These are phyloP conservation scores for Pedinophyceae sp. DNA, from an alignment of 139 green algal species.

Conservation along the genomic window DNA sequence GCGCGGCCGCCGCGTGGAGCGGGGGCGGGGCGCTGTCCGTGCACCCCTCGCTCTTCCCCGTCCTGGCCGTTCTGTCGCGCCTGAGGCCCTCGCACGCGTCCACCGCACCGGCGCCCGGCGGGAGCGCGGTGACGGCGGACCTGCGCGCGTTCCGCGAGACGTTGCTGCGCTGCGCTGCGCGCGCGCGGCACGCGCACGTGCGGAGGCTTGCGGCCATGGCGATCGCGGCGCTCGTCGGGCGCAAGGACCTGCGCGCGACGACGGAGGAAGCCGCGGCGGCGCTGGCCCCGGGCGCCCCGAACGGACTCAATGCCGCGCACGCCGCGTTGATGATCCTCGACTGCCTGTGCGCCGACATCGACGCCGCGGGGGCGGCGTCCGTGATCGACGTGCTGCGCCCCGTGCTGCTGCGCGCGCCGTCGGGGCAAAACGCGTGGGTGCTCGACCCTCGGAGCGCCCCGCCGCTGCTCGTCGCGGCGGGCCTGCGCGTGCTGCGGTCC, in stretches of 20 bases:
- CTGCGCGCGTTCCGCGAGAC: not conserved
- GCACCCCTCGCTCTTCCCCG: conserved; percentile 57
- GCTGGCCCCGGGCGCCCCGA: not conserved
- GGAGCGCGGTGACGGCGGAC: not conserved
- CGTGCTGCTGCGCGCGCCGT: no score
- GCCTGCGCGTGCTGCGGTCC: no score
- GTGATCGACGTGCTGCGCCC: no score
- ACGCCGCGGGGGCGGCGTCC: no score
- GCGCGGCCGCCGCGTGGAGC: conserved; percentile 2
- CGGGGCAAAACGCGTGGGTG: no score
- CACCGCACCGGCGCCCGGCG: not conserved
- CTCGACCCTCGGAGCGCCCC: no score
- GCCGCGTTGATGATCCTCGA: no score
- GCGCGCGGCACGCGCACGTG: not conserved
- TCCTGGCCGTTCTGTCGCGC: conserved; percentile 65
- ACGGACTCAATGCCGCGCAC: no score
- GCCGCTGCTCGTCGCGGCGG: no score
- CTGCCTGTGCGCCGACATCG: no score
- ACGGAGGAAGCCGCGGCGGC: not conserved
- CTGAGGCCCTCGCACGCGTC: conserved; percentile 23
- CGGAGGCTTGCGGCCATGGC: conserved; percentile 42
- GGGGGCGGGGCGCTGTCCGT: conserved; percentile 15
- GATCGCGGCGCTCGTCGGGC: conserved; percentile 19
- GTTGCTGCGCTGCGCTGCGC: not conserved
- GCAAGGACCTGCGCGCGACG: conserved; percentile 21